phyloP scores from a whole-genome alignment of 2,329 filamentous ascomycete genomes.

The Didymella arachidicola region DNA sequence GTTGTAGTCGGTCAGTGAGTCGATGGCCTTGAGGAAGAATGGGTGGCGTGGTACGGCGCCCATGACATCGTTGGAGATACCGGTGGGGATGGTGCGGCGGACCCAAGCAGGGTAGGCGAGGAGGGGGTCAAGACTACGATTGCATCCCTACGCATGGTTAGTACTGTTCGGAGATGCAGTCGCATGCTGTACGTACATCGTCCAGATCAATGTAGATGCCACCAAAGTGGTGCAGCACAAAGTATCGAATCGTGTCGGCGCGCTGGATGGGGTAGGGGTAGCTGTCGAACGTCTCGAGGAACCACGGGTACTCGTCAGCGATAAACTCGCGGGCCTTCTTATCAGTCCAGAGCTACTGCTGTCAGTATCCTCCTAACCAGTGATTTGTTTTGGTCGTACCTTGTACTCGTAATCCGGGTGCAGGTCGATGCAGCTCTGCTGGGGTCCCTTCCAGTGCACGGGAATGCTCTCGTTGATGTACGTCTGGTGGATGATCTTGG shows the following conservation, averaged over 20 bases:
- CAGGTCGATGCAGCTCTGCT: conserved; percentile 70
- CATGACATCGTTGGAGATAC: conserved; percentile 84
- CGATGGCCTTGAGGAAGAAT: conserved; percentile 75
- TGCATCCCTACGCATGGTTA: conserved; percentile 64
- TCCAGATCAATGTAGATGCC: conserved; percentile 85
- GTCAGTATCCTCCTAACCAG: conserved; percentile 14
- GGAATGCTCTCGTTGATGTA: conserved; percentile 76
- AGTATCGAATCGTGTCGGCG: conserved; percentile 81
- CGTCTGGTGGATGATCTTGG: conserved; percentile 80
- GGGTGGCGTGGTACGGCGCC: conserved; percentile 75
- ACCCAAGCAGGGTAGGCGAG: conserved; percentile 74
- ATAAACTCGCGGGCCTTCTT: conserved; percentile 75
- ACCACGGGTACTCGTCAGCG: conserved; percentile 74
- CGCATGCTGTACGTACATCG: conserved; percentile 58
- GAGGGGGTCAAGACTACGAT: conserved; percentile 71
- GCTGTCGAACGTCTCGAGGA: conserved; percentile 74
- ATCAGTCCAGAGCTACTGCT: conserved; percentile 75
- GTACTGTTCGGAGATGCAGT: background rate
- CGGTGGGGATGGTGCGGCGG: conserved; percentile 75
- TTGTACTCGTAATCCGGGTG: conserved; percentile 79
- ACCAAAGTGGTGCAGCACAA: conserved; percentile 77
- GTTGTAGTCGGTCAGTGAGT: conserved; percentile 71
- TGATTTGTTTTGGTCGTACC: conserved; percentile 51
- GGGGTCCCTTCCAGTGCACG: conserved; percentile 69
- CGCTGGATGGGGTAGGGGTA: conserved; percentile 80